Percentiles rank a stretch among this genome's conserved stretches.
These are phyloP conservation scores for Zea mays DNA, from an alignment of 176 grass and related monocot genomes.

Conservation along the genomic window DNA sequence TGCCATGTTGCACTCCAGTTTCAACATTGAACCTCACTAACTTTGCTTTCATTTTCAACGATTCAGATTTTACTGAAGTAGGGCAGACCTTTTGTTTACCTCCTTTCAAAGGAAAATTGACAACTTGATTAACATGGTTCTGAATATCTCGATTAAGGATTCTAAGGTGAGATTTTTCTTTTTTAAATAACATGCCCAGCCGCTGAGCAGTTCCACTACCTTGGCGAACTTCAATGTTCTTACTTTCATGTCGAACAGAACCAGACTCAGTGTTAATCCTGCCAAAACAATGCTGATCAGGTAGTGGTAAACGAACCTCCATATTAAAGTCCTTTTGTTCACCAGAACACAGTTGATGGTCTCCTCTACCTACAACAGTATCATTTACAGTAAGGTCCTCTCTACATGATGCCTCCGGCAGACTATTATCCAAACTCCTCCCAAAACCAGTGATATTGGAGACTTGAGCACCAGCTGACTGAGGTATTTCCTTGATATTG, in stretches of 20 bases:
- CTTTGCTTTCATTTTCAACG: constrained; percentile 39
- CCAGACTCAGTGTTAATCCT: constrained; percentile 29
- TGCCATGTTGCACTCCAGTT: constrained; percentile 44
- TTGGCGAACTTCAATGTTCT: constrained; percentile 23
- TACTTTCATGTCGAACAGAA: constrained; percentile 23
- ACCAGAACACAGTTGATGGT: neutral
- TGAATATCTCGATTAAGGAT: constrained; percentile 44
- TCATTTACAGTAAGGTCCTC: constrained; percentile 18
- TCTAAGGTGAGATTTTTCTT: constrained; percentile 40
- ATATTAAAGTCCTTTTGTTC: constrained; percentile 24
- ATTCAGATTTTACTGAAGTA: constrained; percentile 43
- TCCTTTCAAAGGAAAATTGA: constrained; percentile 47
- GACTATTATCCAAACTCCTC: neutral
- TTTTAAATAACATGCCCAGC: constrained; percentile 38
- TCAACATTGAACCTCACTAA: constrained; percentile 43
- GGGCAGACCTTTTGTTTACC: constrained; percentile 38
- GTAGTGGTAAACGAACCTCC: constrained; percentile 1
- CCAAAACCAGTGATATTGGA: neutral
- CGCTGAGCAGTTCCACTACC: constrained; percentile 30
- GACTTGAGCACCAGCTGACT: neutral
- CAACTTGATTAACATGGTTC: constrained; percentile 32
- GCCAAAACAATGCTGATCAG: constrained; percentile 29
- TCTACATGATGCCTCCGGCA: constrained; percentile 22
- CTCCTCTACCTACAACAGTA: constrained; percentile 17
- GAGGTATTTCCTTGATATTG: constrained; percentile 26